A percentile compares a stretch with the other conserved stretches of the same genome.
Conservation (phyloP, 2,329 filamentous ascomycete genomes). For the Pseudomassariella vexata region DNA sequence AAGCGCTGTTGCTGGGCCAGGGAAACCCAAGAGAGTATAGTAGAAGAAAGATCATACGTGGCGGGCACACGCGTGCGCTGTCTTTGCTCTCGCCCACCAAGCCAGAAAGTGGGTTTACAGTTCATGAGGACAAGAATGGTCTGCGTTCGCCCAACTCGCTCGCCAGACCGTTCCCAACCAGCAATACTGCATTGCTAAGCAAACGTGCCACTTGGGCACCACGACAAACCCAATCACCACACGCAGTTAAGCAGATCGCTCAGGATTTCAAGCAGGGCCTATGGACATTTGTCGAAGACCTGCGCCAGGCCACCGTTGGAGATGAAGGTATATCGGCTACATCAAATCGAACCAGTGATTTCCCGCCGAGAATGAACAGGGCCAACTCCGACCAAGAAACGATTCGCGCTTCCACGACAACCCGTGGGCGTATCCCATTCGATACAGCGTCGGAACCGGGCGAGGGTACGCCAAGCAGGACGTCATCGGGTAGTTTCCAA, state of each 20-base stretch:
- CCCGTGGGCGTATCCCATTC: constrained; percentile 35
- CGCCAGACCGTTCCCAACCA: constrained; percentile 24
- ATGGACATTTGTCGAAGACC: constrained; percentile 92
- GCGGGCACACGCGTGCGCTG: constrained; percentile 57
- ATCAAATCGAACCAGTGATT: constrained; percentile 28
- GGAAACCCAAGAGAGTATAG: constrained; percentile 29
- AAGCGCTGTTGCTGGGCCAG: constrained; percentile 53
- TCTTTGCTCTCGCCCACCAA: constrained; percentile 74
- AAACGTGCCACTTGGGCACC: constrained; percentile 59
- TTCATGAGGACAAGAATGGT: constrained; percentile 42
- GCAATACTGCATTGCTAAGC: constrained; percentile 31
- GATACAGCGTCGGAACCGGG: constrained; percentile 32
- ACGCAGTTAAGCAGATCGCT: constrained; percentile 68
- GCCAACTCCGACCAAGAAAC: constrained; percentile 36
- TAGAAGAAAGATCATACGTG: constrained; percentile 65
- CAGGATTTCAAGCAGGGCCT: constrained; percentile 85
- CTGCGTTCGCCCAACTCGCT: constrained; percentile 26
- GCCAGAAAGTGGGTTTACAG: constrained; percentile 34
- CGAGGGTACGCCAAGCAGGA: constrained; percentile 25
- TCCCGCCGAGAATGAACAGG: constrained; percentile 17
- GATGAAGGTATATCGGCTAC: constrained; percentile 73
- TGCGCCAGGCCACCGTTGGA: constrained; percentile 90
- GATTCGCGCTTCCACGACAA: constrained; percentile 35
- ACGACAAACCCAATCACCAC: constrained; percentile 36
- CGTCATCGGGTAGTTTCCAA: constrained; percentile 22